Percentiles rank a stretch among this genome's conserved stretches.
Evolutionary conservation across 208 protist genomes (phyloP).

Genomic region (Wallacemonas sp.): DNA sequence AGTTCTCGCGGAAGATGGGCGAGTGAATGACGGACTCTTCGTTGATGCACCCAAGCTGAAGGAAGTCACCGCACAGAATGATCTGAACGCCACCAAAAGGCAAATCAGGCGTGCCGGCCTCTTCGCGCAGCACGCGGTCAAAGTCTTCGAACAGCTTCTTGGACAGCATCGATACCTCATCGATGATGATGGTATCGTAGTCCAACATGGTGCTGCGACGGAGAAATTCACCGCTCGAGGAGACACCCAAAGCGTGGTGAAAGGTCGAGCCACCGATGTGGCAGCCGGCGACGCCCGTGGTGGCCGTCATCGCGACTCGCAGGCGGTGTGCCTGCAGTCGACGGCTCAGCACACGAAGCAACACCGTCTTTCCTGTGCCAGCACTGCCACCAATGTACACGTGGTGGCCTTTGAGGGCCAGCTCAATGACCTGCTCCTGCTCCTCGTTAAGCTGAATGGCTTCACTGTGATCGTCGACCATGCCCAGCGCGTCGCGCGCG

Average conservation of each 20-base stretch:
- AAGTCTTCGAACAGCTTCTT: conserved; percentile 88
- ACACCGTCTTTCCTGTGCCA: conserved; percentile 88
- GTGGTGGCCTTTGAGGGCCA: conserved; percentile 80
- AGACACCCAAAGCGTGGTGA: conserved; percentile 86
- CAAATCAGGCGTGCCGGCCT: conserved; percentile 80
- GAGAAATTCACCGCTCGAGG: conserved; percentile 71
- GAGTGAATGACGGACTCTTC: conserved; percentile 77
- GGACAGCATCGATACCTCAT: conserved; percentile 92
- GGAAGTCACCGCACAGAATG: conserved; percentile 93
- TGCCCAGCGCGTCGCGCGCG: background rate
- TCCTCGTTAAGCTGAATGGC: conserved; percentile 78
- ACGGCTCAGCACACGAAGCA: conserved; percentile 67
- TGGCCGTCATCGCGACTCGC: conserved; percentile 88
- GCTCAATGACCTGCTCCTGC: conserved; percentile 81
- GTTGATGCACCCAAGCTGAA: conserved; percentile 90
- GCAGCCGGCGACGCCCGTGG: conserved; percentile 87
- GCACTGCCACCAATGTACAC: conserved; percentile 89
- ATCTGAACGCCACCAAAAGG: conserved; percentile 93
- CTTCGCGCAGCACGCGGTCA: conserved; percentile 72
- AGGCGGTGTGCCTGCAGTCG: conserved; percentile 74
- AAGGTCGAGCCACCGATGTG: conserved; percentile 91
- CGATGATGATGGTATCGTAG: conserved; percentile 92
- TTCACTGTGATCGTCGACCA: conserved; percentile 24
- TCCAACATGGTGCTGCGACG: conserved; percentile 68
- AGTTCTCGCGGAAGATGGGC: conserved; percentile 58